A percentile compares a stretch with the other conserved stretches of the same genome.
Conservation (phyloP, 1,139 yeast genomes). For the Wickerhamomyces sp. region DNA sequence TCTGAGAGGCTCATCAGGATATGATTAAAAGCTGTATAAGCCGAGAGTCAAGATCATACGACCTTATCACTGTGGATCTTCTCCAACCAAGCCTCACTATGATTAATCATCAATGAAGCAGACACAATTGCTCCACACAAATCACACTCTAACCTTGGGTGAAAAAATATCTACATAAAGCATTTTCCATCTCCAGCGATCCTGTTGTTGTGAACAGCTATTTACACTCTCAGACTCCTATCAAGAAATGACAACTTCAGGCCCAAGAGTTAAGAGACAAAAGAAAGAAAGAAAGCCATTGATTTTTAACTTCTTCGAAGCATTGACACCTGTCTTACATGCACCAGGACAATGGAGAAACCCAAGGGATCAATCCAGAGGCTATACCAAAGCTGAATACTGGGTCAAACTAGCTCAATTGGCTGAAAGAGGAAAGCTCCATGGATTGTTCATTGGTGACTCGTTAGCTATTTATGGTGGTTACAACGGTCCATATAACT, state of each 20-base stretch:
- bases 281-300: constrained; percentile 18
- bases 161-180: too few relatives aligned
- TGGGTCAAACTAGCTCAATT: constrained; percentile 43
- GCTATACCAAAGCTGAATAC: constrained; percentile 37
- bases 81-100: too few relatives aligned
- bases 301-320: constrained; percentile 21
- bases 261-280: constrained; percentile 12
- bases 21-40: too few relatives aligned
- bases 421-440: constrained; percentile 39
- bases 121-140: too few relatives aligned
- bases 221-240: too few relatives aligned
- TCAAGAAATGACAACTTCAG: neutral
- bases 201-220: too few relatives aligned
- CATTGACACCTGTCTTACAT: constrained; percentile 33
- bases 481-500: constrained; percentile 35
- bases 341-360: constrained; percentile 41
- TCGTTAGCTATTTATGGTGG: constrained; percentile 41
- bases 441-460: constrained; percentile 42
- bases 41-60: too few relatives aligned
- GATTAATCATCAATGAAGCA: too few relatives aligned
- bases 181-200: too few relatives aligned
- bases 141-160: too few relatives aligned
- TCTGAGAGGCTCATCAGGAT: too few relatives aligned
- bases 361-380: constrained; percentile 35
- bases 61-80: too few relatives aligned